Base-by-base conservation (phyloP, 345 rosid species). In the Eucalyptus fibrosa region DNA sequence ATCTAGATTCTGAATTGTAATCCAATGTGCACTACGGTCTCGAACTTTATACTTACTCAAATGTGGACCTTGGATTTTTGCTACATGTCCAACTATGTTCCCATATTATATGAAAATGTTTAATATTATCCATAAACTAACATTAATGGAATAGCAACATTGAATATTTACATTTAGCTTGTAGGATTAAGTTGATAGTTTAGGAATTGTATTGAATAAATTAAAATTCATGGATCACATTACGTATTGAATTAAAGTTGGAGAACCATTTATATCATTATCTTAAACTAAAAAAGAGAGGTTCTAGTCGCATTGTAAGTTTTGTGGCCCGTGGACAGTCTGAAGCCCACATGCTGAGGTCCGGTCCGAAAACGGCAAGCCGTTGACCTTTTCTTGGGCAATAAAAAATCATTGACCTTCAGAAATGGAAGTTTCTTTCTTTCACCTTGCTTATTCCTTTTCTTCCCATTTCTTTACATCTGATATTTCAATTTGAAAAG, bases 1-100 rank as follows among this genome's bases (percentile, higher is more conserved):
- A 56, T 56, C 0, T 56, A 5, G 30, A 23, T 0, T 23, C 0
- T 56, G 0, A 56, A 56, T 56, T 0, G 6, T 24, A 24, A 0
- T 26, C 13, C 7, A 56, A 23, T 56, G 7, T 11, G 62, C 62
- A 56, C 6, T 0, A 26, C 0, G 0, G 62, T 24, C 14, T 56
- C 1, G 6, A 24, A 24, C 0, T 56, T 56, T 56, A 23, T 4
- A 56, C 9, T 56, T 24, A 0, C 62, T 56, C 2, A 56, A 56
- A 56, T 56, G 62, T 24, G 30, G 30, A 23, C 62, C 6, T 56
- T 56, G 3, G 0, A 9, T 10, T 24, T 56, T 56, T 56, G 6
- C 0, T 56, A 24, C 13, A 56, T 56, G 30, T 24, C 10, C 30
- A 24, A 2, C 62, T 56, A 5, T 0, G 1, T 56, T 56, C 13